Evolutionary conservation across 2,329 filamentous ascomycete species (phyloP), one percentile per base, ranked within the genome.

Genomic region (Colletotrichum sp.): DNA sequence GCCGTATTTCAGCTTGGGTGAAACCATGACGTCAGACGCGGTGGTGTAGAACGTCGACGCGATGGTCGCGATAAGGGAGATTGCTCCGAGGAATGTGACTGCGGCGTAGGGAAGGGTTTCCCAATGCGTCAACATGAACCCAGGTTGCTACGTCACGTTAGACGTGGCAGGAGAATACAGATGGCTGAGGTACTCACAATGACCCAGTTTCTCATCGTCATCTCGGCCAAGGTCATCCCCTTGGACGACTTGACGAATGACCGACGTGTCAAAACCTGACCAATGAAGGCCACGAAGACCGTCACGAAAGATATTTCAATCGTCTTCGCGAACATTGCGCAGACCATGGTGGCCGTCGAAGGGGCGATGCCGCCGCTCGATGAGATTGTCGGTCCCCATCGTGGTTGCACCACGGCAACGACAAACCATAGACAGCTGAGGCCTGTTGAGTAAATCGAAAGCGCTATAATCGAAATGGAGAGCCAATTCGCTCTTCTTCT

Each of bases 291-390:
- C 2, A 96, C 93, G 76, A 95, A 94, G 0, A 95, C 92, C 0
- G 94, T 95, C 5, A 95, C 94, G 80, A 96, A 96, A 0, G 93
- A 92, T 78, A 96, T 81, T 83, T 96, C 95, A 64, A 96, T 95
- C 0, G 93, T 90, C 83, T 96, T 96, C 9, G 95, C 93, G 44
- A 95, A 86, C 4, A 95, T 84, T 0, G 94, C 90, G n/a, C 91
- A 92, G 1, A 96, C 80, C 2, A 95, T 84, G 1, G 91, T 92
- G 0, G 95, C 94, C 2, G 91, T 93, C 0, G 92, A 89, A 0
- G 93, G 92, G 0, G 87, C 86, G 18, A 96, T 79, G 15, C 89
- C 85, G 7, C 87, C 88, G 15, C 88, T 88, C 2, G 87, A 86
- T 0, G 88, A 88, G 60, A 96, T 92, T 3, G 79, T 82, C 10